Evolutionary conservation across 495 filamentous ascomycete genomes (phyloP).

Genomic region (Gamarada debralockiae): DNA sequence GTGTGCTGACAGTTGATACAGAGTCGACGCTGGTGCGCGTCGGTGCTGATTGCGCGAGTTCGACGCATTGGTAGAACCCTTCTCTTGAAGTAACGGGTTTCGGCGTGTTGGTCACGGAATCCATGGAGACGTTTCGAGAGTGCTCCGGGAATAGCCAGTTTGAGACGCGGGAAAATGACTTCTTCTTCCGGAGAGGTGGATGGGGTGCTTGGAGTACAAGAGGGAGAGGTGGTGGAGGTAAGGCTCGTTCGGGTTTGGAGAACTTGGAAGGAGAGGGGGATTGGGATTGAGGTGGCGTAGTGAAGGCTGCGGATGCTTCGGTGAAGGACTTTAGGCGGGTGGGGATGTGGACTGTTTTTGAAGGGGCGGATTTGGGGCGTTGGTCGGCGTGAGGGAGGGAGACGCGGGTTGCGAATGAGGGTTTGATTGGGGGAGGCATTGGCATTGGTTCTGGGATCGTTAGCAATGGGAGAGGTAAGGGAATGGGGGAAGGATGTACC

Average conservation of each 20-base stretch:
- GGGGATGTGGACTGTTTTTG: slow-evolving; percentile 23
- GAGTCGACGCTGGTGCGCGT: slow-evolving; percentile 34
- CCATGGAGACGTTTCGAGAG: slow-evolving; percentile 32
- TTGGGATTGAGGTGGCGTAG: slow-evolving; percentile 10
- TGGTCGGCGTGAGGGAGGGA: slow-evolving; percentile 7
- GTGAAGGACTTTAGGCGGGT: slow-evolving; percentile 18
- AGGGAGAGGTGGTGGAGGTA: slow-evolving; percentile 47
- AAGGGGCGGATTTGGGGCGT: slow-evolving; percentile 19
- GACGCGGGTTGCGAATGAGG: slow-evolving; percentile 15
- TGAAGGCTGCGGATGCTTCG: slow-evolving; percentile 21
- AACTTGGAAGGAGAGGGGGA: background rate
- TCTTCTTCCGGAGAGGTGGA: slow-evolving; percentile 44
- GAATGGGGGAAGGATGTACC: slow-evolving; percentile 5
- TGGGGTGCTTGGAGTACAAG: slow-evolving; percentile 41
- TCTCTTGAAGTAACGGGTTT: slow-evolving; percentile 40
- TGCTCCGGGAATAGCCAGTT: slow-evolving; percentile 49
- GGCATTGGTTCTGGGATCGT: slow-evolving; percentile 24
- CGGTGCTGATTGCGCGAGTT: slow-evolving; percentile 19
- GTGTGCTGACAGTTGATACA: slow-evolving; percentile 36
- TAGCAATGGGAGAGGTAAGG: background rate
- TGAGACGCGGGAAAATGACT: slow-evolving; percentile 52
- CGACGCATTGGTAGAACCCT: slow-evolving; percentile 50
- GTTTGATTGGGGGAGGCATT: slow-evolving; percentile 2
- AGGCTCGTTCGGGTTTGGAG: background rate
- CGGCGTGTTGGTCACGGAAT: slow-evolving; percentile 44